A percentile compares a stretch with the other conserved stretches of the same genome.
Conservation (phyloP, 345 rosid species). For the Populus alba region DNA sequence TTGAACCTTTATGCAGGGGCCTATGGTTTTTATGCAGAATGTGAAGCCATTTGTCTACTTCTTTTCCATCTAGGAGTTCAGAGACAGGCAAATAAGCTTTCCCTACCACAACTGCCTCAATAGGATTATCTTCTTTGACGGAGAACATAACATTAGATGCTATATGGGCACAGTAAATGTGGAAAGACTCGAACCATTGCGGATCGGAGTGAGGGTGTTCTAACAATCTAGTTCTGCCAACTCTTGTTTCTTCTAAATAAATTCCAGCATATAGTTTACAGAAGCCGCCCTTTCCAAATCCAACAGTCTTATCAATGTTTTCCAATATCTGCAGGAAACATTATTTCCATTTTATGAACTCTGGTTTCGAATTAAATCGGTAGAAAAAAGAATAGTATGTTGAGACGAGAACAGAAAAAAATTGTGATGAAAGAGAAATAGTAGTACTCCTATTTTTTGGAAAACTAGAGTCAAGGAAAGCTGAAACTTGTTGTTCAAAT, state of each 20-base stretch:
- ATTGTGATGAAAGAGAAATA: no score
- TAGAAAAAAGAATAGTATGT: not conserved
- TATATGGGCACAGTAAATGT: constrained; percentile 48
- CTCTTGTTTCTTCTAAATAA: constrained; percentile 36
- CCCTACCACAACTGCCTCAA: constrained; percentile 38
- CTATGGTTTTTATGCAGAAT: constrained; percentile 23
- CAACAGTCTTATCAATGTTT: constrained; percentile 24
- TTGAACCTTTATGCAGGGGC: constrained; percentile 24
- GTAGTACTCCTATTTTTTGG: no score
- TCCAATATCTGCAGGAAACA: constrained; percentile 28
- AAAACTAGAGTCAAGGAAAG: no score
- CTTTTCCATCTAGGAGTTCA: constrained; percentile 37
- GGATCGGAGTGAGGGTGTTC: constrained; percentile 23
- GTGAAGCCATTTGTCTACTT: constrained; percentile 40
- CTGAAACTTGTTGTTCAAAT: no score
- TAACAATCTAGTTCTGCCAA: constrained; percentile 38
- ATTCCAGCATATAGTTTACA: constrained; percentile 38
- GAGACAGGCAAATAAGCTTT: constrained; percentile 43
- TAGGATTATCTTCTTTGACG: constrained; percentile 35
- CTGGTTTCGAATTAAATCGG: not conserved
- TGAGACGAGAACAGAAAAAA: no score
- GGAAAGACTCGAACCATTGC: constrained; percentile 42
- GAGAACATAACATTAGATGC: constrained; percentile 45
- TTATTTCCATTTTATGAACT: not conserved
- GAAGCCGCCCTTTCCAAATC: constrained; percentile 27